These are phyloP conservation scores for Raphanus raphanistrum DNA, from an alignment of 345 rosid genomes.

Conservation along the genomic window DNA sequence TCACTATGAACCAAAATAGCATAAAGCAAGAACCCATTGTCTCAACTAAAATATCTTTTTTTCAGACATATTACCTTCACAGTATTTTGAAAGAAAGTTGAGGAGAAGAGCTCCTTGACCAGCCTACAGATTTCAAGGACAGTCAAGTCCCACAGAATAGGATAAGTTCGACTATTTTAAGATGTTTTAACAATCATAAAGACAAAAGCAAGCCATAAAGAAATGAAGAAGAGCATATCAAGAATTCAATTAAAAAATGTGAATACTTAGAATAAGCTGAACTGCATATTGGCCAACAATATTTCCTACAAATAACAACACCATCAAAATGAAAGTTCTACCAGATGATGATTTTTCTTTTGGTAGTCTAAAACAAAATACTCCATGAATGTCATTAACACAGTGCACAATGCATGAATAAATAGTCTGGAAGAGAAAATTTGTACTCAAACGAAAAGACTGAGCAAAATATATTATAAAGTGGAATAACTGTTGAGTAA, in stretches of 20 bases:
- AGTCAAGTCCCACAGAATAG: slow-evolving; percentile 1
- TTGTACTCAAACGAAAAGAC: slow-evolving; percentile 1
- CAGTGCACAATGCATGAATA: slow-evolving; percentile 1
- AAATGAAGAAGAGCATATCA: background rate
- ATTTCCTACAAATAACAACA: slow-evolving; percentile 14
- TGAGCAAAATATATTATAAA: background rate
- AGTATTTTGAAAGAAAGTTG: slow-evolving; percentile 88
- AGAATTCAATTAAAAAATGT: background rate
- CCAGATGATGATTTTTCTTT: background rate
- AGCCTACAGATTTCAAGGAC: slow-evolving; percentile 53
- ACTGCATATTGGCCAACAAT: background rate
- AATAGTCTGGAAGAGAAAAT: slow-evolving; percentile 12
- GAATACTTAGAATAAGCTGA: background rate
- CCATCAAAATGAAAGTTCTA: background rate
- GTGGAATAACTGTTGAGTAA: background rate
- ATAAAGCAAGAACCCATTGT: background rate
- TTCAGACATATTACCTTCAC: slow-evolving; percentile 59
- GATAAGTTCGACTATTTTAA: slow-evolving; percentile 13
- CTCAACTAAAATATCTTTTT: slow-evolving; percentile 3
- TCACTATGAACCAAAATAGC: slow-evolving; percentile 13
- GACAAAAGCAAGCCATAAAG: slow-evolving; percentile 1
- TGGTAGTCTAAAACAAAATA: background rate
- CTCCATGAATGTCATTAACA: background rate
- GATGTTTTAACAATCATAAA: background rate
- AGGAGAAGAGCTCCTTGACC: slow-evolving; percentile 95